These are phyloP conservation scores for Coelastrella sp. DNA, from an alignment of 139 green algal species.

Conservation along the genomic window DNA sequence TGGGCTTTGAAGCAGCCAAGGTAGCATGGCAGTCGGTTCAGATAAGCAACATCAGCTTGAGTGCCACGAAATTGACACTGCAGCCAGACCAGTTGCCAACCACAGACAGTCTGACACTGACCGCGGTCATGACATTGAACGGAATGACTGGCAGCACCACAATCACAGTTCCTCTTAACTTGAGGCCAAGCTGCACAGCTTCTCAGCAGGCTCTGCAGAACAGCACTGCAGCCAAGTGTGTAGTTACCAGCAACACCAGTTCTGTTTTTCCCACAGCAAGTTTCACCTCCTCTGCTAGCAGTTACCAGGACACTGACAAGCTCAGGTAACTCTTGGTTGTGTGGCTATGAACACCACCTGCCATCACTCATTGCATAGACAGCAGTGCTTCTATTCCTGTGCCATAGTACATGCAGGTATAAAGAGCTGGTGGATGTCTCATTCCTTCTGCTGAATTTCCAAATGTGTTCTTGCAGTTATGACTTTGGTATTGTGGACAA, in stretches of 20 bases:
- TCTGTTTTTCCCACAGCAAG: background rate
- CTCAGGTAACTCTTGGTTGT: background rate
- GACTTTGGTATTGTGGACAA: conserved; percentile 5
- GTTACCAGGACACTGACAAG: background rate
- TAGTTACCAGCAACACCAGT: background rate
- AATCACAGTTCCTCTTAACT: background rate
- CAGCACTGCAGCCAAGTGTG: background rate
- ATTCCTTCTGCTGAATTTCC: background rate
- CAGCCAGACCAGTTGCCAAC: background rate
- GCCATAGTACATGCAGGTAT: background rate
- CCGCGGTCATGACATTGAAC: background rate
- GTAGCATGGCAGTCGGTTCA: background rate
- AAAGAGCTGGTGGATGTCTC: too few species aligned
- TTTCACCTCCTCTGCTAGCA: background rate
- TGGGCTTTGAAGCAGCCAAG: background rate
- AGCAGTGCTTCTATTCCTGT: background rate
- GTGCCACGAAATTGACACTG: background rate
- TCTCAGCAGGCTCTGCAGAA: background rate
- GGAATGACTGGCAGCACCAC: background rate
- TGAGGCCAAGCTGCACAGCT: background rate
- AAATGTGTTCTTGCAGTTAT: background rate
- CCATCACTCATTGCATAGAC: background rate
- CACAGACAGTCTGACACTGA: background rate
- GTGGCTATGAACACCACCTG: background rate
- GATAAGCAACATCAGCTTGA: background rate